phyloP scores from a whole-genome alignment of 2,329 filamentous ascomycete species.

The Thelonectria rubi region DNA sequence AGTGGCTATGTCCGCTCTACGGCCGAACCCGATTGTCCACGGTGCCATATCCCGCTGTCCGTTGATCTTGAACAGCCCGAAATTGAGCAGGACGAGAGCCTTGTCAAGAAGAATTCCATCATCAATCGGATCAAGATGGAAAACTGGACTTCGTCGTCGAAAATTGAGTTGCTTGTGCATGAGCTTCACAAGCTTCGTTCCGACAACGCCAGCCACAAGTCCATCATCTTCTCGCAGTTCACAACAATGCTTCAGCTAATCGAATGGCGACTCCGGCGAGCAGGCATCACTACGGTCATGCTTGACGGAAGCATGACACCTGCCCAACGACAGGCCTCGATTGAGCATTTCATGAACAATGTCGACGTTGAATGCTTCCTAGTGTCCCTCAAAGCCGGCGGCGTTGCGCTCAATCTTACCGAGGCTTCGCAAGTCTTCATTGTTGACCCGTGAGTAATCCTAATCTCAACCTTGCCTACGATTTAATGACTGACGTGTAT shows the following conservation, averaged over 20 bases:
- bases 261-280: slow-evolving; percentile 93
- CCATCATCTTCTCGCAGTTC: slow-evolving; percentile 97
- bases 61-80: slow-evolving; percentile 97
- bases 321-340: slow-evolving; percentile 89
- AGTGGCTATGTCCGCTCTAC: slow-evolving; percentile 74
- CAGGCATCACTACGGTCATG: slow-evolving; percentile 99
- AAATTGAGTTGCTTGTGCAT: slow-evolving; percentile 96
- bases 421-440: slow-evolving; percentile 97
- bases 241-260: slow-evolving; percentile 97
- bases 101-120: slow-evolving; percentile 94
- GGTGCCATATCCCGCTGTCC: slow-evolving; percentile 86
- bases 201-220: slow-evolving; percentile 93
- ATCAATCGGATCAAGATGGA: slow-evolving; percentile 99
- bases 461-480: not conserved
- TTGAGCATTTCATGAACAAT: slow-evolving; percentile 96
- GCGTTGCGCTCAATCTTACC: slow-evolving; percentile 93
- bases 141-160: slow-evolving; percentile 97
- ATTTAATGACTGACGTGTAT: slow-evolving; percentile 35
- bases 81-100: slow-evolving; percentile 87
- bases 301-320: slow-evolving; percentile 98
- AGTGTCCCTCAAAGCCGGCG: slow-evolving; percentile 94
- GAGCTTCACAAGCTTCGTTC: slow-evolving; percentile 92
- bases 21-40: slow-evolving; percentile 82
- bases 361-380: slow-evolving; percentile 94
- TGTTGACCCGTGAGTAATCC: slow-evolving; percentile 83